Evolutionary conservation across 2,329 filamentous ascomycete species (phyloP).

Genomic region (Microdochium trichocladiopsis): DNA sequence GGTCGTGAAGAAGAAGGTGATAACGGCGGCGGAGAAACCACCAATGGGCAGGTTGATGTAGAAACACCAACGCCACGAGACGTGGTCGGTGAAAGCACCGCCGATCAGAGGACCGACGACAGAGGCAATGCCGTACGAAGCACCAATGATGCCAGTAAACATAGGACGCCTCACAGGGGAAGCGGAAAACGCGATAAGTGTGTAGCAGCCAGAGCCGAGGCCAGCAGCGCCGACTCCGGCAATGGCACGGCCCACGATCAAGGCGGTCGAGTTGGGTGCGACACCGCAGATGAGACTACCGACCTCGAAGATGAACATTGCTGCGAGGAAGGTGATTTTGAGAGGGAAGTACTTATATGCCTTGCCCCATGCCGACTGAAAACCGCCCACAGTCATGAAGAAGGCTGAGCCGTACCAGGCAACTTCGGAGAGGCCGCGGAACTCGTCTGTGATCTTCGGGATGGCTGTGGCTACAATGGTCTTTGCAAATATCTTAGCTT

Average conservation of each 20-base stretch:
- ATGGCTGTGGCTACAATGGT: slow-evolving; percentile 52
- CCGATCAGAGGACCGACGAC: slow-evolving; percentile 21
- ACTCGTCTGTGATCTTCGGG: slow-evolving; percentile 46
- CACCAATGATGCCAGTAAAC: slow-evolving; percentile 15
- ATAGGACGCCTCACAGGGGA: slow-evolving; percentile 46
- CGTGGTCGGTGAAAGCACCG: slow-evolving; percentile 21
- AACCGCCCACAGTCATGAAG: slow-evolving; percentile 38
- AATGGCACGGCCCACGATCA: slow-evolving; percentile 45
- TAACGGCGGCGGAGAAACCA: slow-evolving; percentile 13
- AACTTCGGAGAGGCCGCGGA: slow-evolving; percentile 42
- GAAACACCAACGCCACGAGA: slow-evolving; percentile 11
- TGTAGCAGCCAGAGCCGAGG: slow-evolving; percentile 41
- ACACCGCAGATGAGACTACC: slow-evolving; percentile 28
- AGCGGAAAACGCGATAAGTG: slow-evolving; percentile 39
- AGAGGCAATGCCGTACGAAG: slow-evolving; percentile 32
- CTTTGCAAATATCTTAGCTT: slow-evolving; percentile 15
- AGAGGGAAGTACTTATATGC: slow-evolving; percentile 45
- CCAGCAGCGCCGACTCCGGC: slow-evolving; percentile 45
- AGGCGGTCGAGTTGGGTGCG: slow-evolving; percentile 28
- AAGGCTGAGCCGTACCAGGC: slow-evolving; percentile 54
- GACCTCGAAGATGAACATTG: slow-evolving; percentile 34
- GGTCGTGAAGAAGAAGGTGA: slow-evolving; percentile 14
- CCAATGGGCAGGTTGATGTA: slow-evolving; percentile 23
- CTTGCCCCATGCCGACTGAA: slow-evolving; percentile 40
- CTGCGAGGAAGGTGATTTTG: slow-evolving; percentile 7